phyloP scores from a whole-genome alignment of 352 stramenopile genomes.

The Phytopythium aichiense region DNA sequence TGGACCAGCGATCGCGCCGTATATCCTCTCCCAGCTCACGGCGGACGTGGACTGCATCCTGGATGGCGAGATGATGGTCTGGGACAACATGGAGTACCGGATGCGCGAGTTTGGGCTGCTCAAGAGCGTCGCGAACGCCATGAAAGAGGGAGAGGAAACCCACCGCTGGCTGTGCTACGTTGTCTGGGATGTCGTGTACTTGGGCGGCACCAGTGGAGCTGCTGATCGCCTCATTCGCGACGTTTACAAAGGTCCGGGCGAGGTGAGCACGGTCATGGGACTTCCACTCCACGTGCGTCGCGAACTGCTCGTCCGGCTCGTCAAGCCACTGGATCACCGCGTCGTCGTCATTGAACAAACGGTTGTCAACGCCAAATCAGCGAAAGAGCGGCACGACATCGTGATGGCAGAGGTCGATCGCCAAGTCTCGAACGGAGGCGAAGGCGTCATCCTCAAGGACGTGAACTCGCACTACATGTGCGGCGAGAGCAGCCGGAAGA shows the following conservation, averaged over 20 bases:
- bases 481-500: constrained; percentile 69
- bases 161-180: constrained; percentile 82
- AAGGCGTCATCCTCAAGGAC: constrained; percentile 85
- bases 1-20: constrained; percentile 46
- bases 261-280: constrained; percentile 68
- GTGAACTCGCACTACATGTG: constrained; percentile 88
- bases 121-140: constrained; percentile 72
- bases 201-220: constrained; percentile 33
- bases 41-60: constrained; percentile 67
- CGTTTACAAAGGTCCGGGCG: constrained; percentile 55
- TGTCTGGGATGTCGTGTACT: constrained; percentile 82
- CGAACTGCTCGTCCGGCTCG: constrained; percentile 52
- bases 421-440: constrained; percentile 66
- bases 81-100: constrained; percentile 76
- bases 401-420: constrained; percentile 82
- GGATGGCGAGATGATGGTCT: constrained; percentile 88
- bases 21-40: constrained; percentile 60
- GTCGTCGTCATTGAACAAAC: constrained; percentile 81
- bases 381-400: constrained; percentile 69
- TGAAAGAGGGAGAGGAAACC: constrained; percentile 42
- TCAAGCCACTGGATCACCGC: constrained; percentile 69
- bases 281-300: constrained; percentile 60
- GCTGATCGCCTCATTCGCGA: constrained; percentile 51
- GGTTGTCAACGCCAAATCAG: constrained; percentile 63
- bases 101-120: constrained; percentile 77